These are phyloP conservation scores for Verticillium tricorpus DNA, from an alignment of 2,329 filamentous ascomycete genomes.

Conservation along the genomic window DNA sequence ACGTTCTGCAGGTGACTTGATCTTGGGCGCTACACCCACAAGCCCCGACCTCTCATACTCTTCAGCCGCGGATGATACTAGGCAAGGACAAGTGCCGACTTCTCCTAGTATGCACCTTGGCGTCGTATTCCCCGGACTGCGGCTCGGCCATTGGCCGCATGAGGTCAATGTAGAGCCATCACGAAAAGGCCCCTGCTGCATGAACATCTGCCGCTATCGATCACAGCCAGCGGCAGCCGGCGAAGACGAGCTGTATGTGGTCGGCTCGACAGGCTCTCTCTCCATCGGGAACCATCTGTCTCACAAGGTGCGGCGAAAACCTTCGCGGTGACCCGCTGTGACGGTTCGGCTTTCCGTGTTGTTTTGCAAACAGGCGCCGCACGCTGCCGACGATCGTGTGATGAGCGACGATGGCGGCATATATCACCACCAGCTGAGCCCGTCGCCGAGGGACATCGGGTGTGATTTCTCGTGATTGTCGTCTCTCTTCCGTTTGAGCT, in stretches of 20 bases:
- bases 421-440: not conserved
- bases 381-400: not conserved
- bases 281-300: not conserved
- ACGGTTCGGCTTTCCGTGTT: not conserved
- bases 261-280: not conserved
- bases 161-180: not conserved
- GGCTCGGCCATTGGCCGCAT: not conserved
- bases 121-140: not conserved
- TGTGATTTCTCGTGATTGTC: not conserved
- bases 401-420: not conserved
- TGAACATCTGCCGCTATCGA: not conserved
- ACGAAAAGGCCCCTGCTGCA: not conserved
- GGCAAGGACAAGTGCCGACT: not conserved
- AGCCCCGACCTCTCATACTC: not conserved
- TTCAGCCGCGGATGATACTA: not conserved
- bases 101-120: not conserved
- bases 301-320: not conserved
- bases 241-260: not conserved
- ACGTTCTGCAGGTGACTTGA: not conserved
- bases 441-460: not conserved
- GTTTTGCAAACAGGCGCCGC: not conserved
- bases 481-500: not conserved
- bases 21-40: not conserved
- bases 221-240: not conserved
- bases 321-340: not conserved